phyloP scores from a whole-genome alignment of 2,329 filamentous ascomycete species.

The Coniochaeta sp. region DNA sequence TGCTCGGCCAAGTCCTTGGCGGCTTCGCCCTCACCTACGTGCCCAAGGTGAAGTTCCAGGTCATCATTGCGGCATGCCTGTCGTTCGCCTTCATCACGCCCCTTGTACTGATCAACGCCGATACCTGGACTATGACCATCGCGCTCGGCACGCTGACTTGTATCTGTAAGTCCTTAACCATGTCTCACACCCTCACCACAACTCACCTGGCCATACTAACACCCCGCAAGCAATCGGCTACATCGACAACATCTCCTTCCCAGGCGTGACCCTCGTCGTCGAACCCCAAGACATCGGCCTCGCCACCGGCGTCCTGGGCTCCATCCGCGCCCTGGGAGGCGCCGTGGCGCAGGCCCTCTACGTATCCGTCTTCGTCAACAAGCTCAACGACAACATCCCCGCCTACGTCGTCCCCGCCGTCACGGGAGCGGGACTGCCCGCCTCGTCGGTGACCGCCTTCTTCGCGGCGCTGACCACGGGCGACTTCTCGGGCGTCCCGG shows the following conservation, averaged over 20 bases:
- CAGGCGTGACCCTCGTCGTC: conserved; percentile 35
- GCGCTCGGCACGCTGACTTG: conserved; percentile 23
- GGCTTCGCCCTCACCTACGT: conserved; percentile 27
- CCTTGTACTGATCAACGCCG: conserved; percentile 18
- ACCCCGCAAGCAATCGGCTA: conserved; percentile 20
- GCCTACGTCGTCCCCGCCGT: conserved; percentile 25
- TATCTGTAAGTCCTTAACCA: conserved; percentile 7
- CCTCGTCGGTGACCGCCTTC: conserved; percentile 21
- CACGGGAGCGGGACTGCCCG: conserved; percentile 25
- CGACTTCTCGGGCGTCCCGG: conserved; percentile 22
- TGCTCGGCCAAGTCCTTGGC: conserved; percentile 29
- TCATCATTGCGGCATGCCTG: conserved; percentile 19
- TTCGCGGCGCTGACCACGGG: conserved; percentile 24
- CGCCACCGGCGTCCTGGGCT: conserved; percentile 33
- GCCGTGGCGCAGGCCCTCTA: conserved; percentile 29
- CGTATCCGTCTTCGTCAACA: conserved; percentile 25
- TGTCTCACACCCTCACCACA: background rate
- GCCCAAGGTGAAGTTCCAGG: conserved; percentile 26
- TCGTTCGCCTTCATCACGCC: conserved; percentile 25
- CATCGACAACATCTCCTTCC: conserved; percentile 31
- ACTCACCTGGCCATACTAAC: background rate
- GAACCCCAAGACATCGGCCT: conserved; percentile 39
- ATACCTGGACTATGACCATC: conserved; percentile 20
- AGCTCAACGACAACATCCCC: conserved; percentile 23
- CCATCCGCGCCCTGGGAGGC: conserved; percentile 33